Base-by-base conservation (phyloP, 345 rosid species). In the Isatis tinctoria region DNA sequence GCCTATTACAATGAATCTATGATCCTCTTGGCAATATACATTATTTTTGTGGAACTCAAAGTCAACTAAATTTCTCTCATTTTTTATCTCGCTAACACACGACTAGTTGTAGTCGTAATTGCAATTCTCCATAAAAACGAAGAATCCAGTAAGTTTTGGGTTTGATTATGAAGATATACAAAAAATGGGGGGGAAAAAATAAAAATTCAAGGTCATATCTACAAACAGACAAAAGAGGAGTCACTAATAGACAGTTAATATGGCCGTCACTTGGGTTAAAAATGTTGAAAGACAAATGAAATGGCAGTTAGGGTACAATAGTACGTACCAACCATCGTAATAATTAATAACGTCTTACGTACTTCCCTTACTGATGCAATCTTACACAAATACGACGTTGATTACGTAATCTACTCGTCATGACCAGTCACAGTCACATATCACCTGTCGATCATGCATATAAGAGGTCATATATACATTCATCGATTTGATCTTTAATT, bases 281-380 rank as follows among this genome's bases (percentile, higher is more conserved):
- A 53, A 3, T 66, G 73, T 66, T 27, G n/a, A 47, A 54, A 74
- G 43, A 57, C 60, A 74, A 47, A 66, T 66, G 14, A 28, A 58
- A 74, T 66, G 44, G 36, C 78, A 66, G 67, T 67, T 66, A 75
- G 56, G 39, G 79, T 75, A 75, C 79, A 51, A 41, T n/a, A 51
- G 78, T 63, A 74, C 66, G 72, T 57, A 67, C 73, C 45, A 40
- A 67, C 51, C 57, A 68, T 75, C 48, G 68, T 75, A 52, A 61
- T 75, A 56, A 54, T 33, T 62, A 53, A 69, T 70, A 70, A 76
- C 54, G 60, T 53, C 61, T 62, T 53, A 76, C 36, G 79, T 76
- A 69, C 65, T 62, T 53, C 40, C 16, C 33, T 53, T 45, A 14
- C 16, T 76, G 80, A 63, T 69, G 74, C 72, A 65, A 70, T 32